Evolutionary conservation across 495 filamentous ascomycete species (phyloP).

Genomic region (Apiosordaria backusii): DNA sequence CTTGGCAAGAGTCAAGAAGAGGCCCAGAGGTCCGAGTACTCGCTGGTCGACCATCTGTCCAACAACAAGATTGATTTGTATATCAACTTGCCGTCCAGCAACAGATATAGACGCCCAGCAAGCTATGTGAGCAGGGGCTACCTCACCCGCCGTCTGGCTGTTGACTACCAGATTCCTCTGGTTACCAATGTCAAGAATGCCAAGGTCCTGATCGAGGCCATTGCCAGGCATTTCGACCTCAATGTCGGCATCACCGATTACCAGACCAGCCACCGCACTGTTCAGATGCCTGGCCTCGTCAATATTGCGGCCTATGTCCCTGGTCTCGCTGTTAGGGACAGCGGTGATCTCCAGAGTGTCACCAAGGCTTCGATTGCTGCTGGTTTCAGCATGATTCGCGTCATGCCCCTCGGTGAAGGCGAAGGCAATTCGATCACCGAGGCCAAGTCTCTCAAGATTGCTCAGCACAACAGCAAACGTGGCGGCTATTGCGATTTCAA

Average conservation of each 20-base stretch:
- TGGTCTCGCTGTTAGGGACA: constrained; percentile 60
- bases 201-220: constrained; percentile 92
- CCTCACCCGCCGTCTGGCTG: constrained; percentile 91
- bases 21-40: constrained; percentile 92
- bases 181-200: constrained; percentile 99
- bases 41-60: constrained; percentile 87
- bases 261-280: constrained; percentile 79
- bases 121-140: constrained; percentile 99
- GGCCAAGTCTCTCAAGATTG: constrained; percentile 65
- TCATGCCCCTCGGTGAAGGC: constrained; percentile 75
- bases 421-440: constrained; percentile 70
- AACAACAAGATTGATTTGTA: constrained; percentile 98
- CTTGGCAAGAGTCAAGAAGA: constrained; percentile 58
- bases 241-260: constrained; percentile 79
- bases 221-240: constrained; percentile 81
- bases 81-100: constrained; percentile 97
- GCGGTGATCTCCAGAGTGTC: constrained; percentile 64
- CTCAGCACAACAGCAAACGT: constrained; percentile 68
- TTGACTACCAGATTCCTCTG: constrained; percentile 95
- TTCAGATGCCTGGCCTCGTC: constrained; percentile 71
- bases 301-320: constrained; percentile 81
- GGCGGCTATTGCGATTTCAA: constrained; percentile 78
- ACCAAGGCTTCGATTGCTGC: constrained; percentile 72
- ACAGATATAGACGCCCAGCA: constrained; percentile 89
- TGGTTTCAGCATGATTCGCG: constrained; percentile 80